Percentiles rank a stretch among this genome's conserved stretches.
Evolutionary conservation across 306 rosid genomes (phyloP).

Genomic region (Medicago lupulina): DNA sequence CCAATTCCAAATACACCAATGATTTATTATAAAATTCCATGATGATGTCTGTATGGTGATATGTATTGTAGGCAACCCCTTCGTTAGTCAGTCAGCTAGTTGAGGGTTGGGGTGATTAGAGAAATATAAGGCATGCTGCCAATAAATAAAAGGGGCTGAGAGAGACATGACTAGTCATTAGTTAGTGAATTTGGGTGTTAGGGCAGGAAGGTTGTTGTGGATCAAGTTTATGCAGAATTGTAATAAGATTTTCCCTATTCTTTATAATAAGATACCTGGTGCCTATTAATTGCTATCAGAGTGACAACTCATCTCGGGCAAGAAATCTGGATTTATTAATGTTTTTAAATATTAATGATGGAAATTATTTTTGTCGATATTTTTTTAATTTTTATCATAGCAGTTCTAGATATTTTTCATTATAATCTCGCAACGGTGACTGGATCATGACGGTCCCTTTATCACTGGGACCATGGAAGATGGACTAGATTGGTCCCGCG

Average conservation of each 20-base stretch:
- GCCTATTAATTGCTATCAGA: neutral
- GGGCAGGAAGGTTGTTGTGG: neutral
- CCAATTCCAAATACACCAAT: too few species aligned
- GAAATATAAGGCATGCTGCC: neutral
- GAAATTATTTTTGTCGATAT: neutral
- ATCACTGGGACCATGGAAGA: neutral
- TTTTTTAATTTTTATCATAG: neutral
- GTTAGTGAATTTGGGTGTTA: neutral
- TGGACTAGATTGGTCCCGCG: neutral
- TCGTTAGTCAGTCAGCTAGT: neutral
- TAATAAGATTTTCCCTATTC: neutral
- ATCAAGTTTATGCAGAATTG: neutral
- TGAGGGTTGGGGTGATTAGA: neutral
- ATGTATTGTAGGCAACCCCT: neutral
- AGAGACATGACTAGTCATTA: neutral
- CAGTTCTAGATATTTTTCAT: neutral
- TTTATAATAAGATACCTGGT: neutral
- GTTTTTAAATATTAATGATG: neutral
- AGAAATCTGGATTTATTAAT: neutral
- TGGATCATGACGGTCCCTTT: neutral
- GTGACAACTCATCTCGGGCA: neutral
- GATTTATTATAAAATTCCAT: neutral
- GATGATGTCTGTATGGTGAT: neutral
- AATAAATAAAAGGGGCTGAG: neutral
- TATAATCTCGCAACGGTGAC: neutral